Evolutionary conservation across 164 flowering plant genomes (phyloP).

Genomic region (Amborella trichopoda): DNA sequence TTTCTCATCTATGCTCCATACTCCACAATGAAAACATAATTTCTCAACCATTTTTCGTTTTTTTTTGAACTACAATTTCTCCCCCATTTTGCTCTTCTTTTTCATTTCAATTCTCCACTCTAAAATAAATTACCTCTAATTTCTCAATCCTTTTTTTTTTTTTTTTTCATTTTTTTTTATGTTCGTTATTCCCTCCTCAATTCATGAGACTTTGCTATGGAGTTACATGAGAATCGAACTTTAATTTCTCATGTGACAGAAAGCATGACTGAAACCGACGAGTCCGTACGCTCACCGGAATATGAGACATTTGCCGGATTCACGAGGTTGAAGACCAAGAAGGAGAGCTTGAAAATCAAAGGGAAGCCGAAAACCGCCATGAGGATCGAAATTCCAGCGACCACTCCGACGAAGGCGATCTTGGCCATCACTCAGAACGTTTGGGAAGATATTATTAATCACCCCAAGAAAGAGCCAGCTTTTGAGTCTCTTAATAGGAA

Average conservation of each 20-base stretch:
- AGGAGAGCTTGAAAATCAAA: too few species aligned
- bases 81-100: neutral
- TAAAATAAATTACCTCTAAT: neutral
- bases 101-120: neutral
- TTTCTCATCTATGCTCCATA: too few species aligned
- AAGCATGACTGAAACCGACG: constrained; percentile 19
- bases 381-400: constrained; percentile 70
- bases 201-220: neutral
- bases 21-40: too few species aligned
- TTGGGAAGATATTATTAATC: constrained; percentile 79
- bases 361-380: constrained; percentile 42
- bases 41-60: too few species aligned
- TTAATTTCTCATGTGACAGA: constrained; percentile 15
- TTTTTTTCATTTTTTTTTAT: too few species aligned
- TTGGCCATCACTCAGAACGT: constrained; percentile 52
- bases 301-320: constrained; percentile 35
- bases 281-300: constrained; percentile 15
- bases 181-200: too few species aligned
- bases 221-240: neutral
- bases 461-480: constrained; percentile 45
- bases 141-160: too few species aligned
- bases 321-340: constrained; percentile 32
- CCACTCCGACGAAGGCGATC: constrained; percentile 50
- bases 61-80: too few species aligned
- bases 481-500: constrained; percentile 50